Percentiles rank a stretch among this genome's conserved stretches.
phyloP scores from a whole-genome alignment of 1,284 basidiomycete genomes.

The Cryptococcus sp. region DNA sequence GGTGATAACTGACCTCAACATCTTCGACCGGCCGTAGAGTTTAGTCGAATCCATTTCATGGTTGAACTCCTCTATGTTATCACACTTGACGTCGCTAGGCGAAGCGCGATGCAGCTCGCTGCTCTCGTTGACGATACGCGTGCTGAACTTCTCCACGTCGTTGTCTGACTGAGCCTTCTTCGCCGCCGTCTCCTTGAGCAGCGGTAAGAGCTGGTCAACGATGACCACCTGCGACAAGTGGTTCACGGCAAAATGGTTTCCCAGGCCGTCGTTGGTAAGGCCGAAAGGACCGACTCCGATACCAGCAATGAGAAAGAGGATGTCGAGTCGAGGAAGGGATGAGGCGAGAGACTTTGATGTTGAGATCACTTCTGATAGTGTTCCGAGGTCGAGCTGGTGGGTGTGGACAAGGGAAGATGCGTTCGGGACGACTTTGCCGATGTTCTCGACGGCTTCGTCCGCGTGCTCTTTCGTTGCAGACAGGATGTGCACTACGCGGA shows the following conservation, averaged over 20 bases:
- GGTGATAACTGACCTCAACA: constrained; percentile 34
- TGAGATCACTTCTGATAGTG: constrained; percentile 56
- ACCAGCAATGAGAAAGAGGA: constrained; percentile 43
- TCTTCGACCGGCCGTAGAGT: constrained; percentile 41
- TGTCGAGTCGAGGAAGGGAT: constrained; percentile 31
- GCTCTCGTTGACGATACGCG: constrained; percentile 40
- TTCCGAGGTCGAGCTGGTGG: constrained; percentile 40
- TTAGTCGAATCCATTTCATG: constrained; percentile 31
- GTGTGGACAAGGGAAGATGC: constrained; percentile 22
- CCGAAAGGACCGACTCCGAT: constrained; percentile 47
- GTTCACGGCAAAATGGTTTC: constrained; percentile 48
- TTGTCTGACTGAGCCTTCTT: constrained; percentile 19
- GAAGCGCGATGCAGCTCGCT: constrained; percentile 43
- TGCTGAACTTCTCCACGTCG: constrained; percentile 29
- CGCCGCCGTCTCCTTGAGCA: constrained; percentile 38
- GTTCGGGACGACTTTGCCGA: constrained; percentile 24
- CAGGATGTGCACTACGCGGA: constrained; percentile 35
- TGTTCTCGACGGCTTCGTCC: constrained; percentile 36
- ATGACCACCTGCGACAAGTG: constrained; percentile 42
- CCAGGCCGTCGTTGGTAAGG: constrained; percentile 38
- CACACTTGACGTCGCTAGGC: constrained; percentile 39
- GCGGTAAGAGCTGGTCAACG: constrained; percentile 36
- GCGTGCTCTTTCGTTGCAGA: constrained; percentile 39
- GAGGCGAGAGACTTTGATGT: constrained; percentile 58
- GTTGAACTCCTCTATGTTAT: constrained; percentile 40